Conservation (phyloP, 768 basidiomycete species). For the Cystoderma amianthinum region DNA sequence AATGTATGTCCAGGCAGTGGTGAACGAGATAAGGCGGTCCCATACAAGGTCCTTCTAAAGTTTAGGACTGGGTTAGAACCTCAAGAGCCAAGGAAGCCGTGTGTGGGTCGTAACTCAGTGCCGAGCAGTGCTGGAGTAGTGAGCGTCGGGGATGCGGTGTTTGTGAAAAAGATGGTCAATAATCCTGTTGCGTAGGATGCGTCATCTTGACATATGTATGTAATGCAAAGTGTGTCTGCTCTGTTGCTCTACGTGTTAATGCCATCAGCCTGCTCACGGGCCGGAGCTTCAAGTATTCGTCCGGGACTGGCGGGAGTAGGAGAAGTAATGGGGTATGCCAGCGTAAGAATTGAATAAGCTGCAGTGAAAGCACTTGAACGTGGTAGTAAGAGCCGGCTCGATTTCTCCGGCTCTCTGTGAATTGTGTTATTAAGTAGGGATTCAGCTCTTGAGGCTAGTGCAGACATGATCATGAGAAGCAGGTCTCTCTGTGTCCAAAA, state of each 20-base stretch:
- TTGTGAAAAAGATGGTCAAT: slow-evolving; percentile 32
- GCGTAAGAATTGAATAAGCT: no score
- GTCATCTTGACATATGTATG: no score
- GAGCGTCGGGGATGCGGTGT: slow-evolving; percentile 55
- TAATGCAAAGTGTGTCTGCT: not conserved
- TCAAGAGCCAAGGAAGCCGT: slow-evolving; percentile 39
- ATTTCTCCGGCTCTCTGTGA: no score
- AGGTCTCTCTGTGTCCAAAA: not conserved
- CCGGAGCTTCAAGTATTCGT: not conserved
- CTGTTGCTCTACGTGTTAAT: no score
- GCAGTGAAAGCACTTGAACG: no score
- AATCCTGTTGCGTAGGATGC: slow-evolving; percentile 1
- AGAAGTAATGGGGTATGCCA: no score
- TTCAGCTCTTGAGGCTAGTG: no score
- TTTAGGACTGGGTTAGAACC: slow-evolving; percentile 59
- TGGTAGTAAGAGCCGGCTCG: no score
- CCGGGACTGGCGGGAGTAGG: not conserved
- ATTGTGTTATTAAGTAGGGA: no score
- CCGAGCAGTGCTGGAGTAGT: slow-evolving; percentile 43
- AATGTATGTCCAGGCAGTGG: slow-evolving; percentile 66
- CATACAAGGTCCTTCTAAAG: slow-evolving; percentile 70
- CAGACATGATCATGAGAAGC: no score
- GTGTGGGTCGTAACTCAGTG: slow-evolving; percentile 63
- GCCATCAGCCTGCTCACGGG: not conserved
- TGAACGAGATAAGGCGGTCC: slow-evolving; percentile 62